Evolutionary conservation across 805 yeast species (phyloP).

Genomic region (Hyphopichia homilentoma): DNA sequence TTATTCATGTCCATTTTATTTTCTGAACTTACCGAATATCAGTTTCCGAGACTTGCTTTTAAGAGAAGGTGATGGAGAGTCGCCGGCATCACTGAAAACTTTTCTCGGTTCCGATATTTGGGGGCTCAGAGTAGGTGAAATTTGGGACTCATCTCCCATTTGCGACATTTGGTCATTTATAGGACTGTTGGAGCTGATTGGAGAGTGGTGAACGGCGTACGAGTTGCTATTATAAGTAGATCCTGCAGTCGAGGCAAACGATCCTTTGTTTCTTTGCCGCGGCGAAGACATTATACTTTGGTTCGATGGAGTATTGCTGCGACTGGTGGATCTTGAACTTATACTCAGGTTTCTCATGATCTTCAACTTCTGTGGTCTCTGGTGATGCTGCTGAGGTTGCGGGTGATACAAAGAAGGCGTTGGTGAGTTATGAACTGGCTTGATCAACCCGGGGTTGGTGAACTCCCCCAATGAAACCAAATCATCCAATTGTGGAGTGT

Average conservation of each 20-base stretch:
- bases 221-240: no score
- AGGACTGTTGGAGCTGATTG: neutral
- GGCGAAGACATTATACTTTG: constrained; percentile 1
- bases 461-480: no score
- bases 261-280: neutral
- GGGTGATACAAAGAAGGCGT: constrained; percentile 1
- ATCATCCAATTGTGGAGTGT: no score
- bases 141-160: neutral
- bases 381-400: neutral
- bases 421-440: no score
- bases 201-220: no score
- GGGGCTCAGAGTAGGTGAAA: neutral
- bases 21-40: constrained; percentile 1
- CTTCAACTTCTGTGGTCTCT: neutral
- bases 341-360: constrained; percentile 1
- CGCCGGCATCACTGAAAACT: no score
- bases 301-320: constrained; percentile 1
- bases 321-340: constrained; percentile 1
- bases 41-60: neutral
- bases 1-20: no score
- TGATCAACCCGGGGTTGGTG: no score
- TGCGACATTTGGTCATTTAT: neutral
- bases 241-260: no score
- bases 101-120: no score
- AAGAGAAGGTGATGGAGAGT: neutral